These are phyloP conservation scores for Xylaria acuta DNA, from an alignment of 495 filamentous ascomycete genomes.

Conservation along the genomic window DNA sequence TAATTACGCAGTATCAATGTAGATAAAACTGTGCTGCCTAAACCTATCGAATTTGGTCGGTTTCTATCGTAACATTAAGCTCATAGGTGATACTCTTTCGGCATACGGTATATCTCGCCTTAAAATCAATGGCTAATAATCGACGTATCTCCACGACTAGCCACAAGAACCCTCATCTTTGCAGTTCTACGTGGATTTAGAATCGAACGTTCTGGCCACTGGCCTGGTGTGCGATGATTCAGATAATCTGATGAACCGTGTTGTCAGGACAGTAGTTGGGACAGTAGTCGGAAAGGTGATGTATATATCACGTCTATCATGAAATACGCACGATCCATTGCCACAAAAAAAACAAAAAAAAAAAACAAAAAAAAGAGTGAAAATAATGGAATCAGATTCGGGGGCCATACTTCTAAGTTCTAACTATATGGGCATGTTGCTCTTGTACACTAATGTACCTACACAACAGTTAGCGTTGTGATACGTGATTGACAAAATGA, in stretches of 20 bases:
- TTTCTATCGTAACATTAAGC: too few species aligned
- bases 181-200: neutral
- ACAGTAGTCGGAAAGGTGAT: neutral
- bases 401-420: neutral
- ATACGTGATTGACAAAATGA: constrained; percentile 13
- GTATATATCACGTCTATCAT: neutral
- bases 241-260: neutral
- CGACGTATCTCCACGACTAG: too few species aligned
- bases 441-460: neutral
- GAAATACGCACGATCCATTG: neutral
- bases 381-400: neutral
- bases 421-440: neutral
- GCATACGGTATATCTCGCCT: too few species aligned
- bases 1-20: neutral
- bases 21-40: neutral
- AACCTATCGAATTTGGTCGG: neutral
- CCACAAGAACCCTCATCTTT: too few species aligned
- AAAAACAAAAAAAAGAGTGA: too few species aligned
- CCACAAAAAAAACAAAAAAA: neutral
- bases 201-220: neutral
- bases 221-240: neutral
- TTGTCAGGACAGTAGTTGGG: neutral
- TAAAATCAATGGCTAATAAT: too few species aligned
- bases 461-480: neutral
- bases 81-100: too few species aligned